Evolutionary conservation across 495 filamentous ascomycete genomes (phyloP).

Genomic region (Neurospora cerealis): DNA sequence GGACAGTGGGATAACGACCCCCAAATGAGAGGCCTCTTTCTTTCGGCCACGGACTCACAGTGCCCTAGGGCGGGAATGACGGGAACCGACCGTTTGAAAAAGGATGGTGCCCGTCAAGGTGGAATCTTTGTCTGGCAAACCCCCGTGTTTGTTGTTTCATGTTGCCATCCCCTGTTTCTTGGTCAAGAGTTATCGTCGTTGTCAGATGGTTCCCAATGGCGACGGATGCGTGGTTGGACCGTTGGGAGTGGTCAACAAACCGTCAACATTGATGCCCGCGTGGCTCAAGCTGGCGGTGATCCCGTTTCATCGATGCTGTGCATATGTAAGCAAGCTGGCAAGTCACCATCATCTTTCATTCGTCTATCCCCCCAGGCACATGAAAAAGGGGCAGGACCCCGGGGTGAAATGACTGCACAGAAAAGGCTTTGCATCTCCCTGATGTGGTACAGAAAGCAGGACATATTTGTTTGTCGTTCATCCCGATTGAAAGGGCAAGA

Average conservation of each 20-base stretch:
- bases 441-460: neutral
- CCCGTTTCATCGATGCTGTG: neutral
- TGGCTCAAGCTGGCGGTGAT: neutral
- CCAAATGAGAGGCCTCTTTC: neutral
- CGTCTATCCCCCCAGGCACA: neutral
- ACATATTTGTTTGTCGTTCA: neutral
- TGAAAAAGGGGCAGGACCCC: neutral
- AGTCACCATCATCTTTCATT: neutral
- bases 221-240: neutral
- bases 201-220: neutral
- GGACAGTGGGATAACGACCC: neutral
- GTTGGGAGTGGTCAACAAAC: neutral
- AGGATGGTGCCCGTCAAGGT: neutral
- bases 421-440: neutral
- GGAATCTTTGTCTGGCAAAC: constrained; percentile 1
- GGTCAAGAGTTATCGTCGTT: neutral
- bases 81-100: neutral
- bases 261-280: neutral
- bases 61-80: neutral
- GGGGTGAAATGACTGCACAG: neutral
- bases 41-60: neutral
- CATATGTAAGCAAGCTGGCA: neutral
- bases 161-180: neutral
- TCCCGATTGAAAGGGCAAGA: neutral
- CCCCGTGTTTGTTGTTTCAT: constrained; percentile 5